These are phyloP conservation scores for Tinospora cordifolia DNA, from an alignment of 164 flowering plant genomes.

Conservation along the genomic window DNA sequence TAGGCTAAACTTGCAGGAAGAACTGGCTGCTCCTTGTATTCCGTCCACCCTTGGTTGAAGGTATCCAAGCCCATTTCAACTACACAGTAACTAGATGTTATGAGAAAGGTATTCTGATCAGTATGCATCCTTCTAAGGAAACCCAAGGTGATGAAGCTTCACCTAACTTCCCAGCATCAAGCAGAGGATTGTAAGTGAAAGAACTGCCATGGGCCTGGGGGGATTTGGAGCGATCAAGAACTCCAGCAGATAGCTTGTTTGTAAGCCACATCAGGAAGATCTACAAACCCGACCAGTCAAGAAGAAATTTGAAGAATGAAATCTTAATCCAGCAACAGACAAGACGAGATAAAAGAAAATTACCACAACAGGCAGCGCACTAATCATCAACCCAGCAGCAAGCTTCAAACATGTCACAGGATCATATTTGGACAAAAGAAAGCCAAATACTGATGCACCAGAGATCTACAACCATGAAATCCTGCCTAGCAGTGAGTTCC, in stretches of 20 bases:
- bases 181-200: slow-evolving; percentile 18
- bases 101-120: slow-evolving; percentile 2
- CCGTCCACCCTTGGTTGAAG: slow-evolving; percentile 85
- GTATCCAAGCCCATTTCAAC: slow-evolving; percentile 55
- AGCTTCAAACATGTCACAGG: slow-evolving; percentile 85
- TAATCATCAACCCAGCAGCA: slow-evolving; percentile 74
- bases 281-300: slow-evolving; percentile 27
- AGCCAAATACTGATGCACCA: slow-evolving; percentile 86
- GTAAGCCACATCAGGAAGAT: slow-evolving; percentile 69
- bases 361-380: slow-evolving; percentile 80
- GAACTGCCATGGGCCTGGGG: slow-evolving; percentile 31
- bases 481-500: background rate
- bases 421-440: slow-evolving; percentile 83
- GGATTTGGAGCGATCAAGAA: slow-evolving; percentile 70
- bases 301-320: background rate
- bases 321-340: background rate
- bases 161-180: slow-evolving; percentile 43
- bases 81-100: slow-evolving; percentile 21
- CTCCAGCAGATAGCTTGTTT: slow-evolving; percentile 82
- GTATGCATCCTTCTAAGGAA: background rate
- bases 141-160: background rate
- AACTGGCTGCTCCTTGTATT: slow-evolving; percentile 89
- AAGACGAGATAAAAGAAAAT: slow-evolving; percentile 11
- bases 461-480: slow-evolving; percentile 54
- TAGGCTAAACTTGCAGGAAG: slow-evolving; percentile 97